A percentile compares a stretch with the other conserved stretches of the same genome.
Conservation (phyloP, 2,329 filamentous ascomycete genomes). For the Trichoderma gracile region DNA sequence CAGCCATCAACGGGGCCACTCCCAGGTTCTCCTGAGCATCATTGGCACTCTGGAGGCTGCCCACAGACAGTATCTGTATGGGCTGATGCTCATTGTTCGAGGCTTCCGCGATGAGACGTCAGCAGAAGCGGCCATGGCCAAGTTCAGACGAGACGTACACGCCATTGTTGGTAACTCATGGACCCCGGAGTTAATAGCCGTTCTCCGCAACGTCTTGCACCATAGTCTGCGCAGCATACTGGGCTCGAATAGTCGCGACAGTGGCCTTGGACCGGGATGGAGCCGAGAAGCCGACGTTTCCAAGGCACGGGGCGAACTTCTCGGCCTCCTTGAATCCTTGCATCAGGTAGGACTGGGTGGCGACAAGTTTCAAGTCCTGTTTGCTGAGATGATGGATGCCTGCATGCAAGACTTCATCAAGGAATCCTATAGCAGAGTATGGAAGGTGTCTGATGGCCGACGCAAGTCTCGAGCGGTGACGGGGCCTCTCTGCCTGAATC, state of each 20-base stretch:
- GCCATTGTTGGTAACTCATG: conserved; percentile 66
- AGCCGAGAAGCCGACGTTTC: conserved; percentile 33
- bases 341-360: conserved; percentile 67
- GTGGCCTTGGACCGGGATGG: conserved; percentile 29
- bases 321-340: conserved; percentile 59
- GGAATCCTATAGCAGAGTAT: conserved; percentile 63
- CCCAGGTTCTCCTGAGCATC: conserved; percentile 52
- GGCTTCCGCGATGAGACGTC: conserved; percentile 45
- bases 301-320: conserved; percentile 52
- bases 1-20: conserved; percentile 45
- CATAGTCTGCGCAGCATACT: conserved; percentile 55
- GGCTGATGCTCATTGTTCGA: conserved; percentile 53
- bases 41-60: conserved; percentile 61
- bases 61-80: conserved; percentile 58
- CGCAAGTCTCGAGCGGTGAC: conserved; percentile 22
- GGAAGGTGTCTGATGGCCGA: conserved; percentile 42
- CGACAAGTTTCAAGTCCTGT: conserved; percentile 67
- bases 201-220: conserved; percentile 56
- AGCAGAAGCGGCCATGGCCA: conserved; percentile 44
- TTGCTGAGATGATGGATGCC: conserved; percentile 69
- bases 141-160: conserved; percentile 63
- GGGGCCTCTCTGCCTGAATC: conserved; percentile 57
- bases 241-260: conserved; percentile 30
- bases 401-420: conserved; percentile 65
- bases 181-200: conserved; percentile 52